Percentiles rank a stretch among this genome's conserved stretches.
phyloP scores from a whole-genome alignment of 2,329 filamentous ascomycete species.

The Cladosporium sphaerospermum region DNA sequence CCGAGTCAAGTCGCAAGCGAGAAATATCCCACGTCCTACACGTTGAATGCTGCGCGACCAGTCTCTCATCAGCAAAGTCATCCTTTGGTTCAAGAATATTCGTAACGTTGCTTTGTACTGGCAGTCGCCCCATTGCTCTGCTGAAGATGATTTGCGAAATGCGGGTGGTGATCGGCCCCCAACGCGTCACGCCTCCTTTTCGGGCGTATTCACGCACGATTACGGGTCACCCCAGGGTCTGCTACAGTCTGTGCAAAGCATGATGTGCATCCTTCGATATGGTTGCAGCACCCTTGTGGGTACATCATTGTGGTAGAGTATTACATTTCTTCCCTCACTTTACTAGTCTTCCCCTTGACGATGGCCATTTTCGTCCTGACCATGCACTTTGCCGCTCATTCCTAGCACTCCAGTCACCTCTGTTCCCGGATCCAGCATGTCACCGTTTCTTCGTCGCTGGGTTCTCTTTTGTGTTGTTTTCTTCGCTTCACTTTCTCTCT shows the following conservation, averaged over 20 bases:
- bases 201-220: neutral
- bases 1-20: too few species aligned
- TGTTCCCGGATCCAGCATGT: slow-evolving; percentile 17
- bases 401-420: neutral
- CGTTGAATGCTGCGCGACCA: too few species aligned
- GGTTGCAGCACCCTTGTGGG: neutral
- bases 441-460: slow-evolving; percentile 24
- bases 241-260: slow-evolving; percentile 9
- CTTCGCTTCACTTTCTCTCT: slow-evolving; percentile 19
- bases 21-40: too few species aligned
- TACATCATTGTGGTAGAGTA: too few species aligned
- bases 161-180: neutral
- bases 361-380: neutral
- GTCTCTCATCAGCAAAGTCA: too few species aligned
- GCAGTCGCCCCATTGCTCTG: too few species aligned
- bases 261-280: slow-evolving; percentile 4
- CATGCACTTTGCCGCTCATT: neutral
- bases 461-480: slow-evolving; percentile 18
- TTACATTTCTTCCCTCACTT: neutral
- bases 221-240: slow-evolving; percentile 4
- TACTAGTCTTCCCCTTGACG: neutral
- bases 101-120: too few species aligned
- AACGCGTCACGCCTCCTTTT: slow-evolving; percentile 11
- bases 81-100: too few species aligned
- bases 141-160: too few species aligned